Base-by-base conservation (phyloP, 768 basidiomycete genomes). In the Rubroboletus satanas region DNA sequence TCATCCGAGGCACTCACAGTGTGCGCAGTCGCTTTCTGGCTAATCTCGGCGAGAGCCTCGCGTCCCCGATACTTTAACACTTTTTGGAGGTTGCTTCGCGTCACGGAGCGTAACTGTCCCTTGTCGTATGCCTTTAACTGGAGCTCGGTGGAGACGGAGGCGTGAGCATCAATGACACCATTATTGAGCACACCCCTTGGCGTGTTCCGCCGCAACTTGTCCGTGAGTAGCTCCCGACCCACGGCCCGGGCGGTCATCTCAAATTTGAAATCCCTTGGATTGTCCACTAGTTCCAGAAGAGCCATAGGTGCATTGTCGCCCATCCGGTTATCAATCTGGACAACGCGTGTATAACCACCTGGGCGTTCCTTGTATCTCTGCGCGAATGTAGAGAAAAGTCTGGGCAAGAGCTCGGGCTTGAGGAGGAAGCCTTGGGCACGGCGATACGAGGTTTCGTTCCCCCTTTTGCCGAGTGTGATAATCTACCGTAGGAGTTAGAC, bases 221-320 rank as follows among this genome's bases (percentile, higher is more conserved):
- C 77, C 45, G 79, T 79, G 54, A 89, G 65, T 35, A 93, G 62
- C 64, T 98, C 95, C 77, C 90, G 84, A 1, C 93, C 97, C 31
- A 95, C 79, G 2, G 91, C 83, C 50, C 91, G 83, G 23, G 96
- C 89, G 15, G 90, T 87, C 78, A 95, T 83, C 69, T 95, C 93
- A 67, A 85, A 89, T 56, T 86, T 84, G 41, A 98, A 74, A 74
- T 99, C 97, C 54, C 81, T 77, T 15, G 93, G 92, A 64, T 90
- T 89, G 76, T 98, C 97, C 31, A 98, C 95, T n/a, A 99, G 77
- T 69, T 96, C 92, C 42, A 99, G 72, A 58, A 99, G 83, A 4
- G 95, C 94, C 63, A 87, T 80, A 2, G 94, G 93, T 26, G 97
- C 97, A 63, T 95, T 91, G 75, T 99, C 97, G 14, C 95, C 94